Evolutionary conservation across 73 alveolate species (phyloP).

Genomic region (Uronychia binucleata): DNA sequence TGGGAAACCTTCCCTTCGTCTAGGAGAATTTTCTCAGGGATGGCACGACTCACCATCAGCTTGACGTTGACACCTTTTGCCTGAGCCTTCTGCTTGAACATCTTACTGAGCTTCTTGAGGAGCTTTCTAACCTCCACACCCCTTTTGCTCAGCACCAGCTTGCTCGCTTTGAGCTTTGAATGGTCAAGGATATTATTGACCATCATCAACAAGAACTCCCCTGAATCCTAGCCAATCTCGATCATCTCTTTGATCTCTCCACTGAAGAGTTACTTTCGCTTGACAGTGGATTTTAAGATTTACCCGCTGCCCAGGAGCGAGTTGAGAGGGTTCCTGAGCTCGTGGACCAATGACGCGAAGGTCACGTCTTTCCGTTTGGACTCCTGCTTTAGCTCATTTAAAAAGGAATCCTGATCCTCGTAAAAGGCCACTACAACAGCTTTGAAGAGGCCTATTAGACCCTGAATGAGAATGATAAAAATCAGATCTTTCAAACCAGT

Average conservation of each 20-base stretch:
- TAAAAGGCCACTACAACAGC: no score
- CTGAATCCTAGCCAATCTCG: not conserved
- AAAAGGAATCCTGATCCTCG: no score
- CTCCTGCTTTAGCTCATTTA: no score
- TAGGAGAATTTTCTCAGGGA: not conserved
- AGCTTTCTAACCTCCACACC: not conserved
- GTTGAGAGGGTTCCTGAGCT: not conserved
- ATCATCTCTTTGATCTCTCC: not conserved
- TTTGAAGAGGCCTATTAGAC: no score
- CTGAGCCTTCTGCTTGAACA: not conserved
- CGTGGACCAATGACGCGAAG: not conserved
- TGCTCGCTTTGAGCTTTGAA: not conserved
- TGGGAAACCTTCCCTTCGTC: not conserved
- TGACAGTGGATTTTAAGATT: no score
- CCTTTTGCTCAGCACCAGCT: not conserved
- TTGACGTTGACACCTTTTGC: not conserved
- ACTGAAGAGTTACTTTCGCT: not conserved
- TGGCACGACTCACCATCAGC: not conserved
- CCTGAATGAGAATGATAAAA: no score
- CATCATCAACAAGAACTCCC: not conserved
- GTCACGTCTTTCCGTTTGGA: no score
- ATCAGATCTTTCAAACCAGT: no score
- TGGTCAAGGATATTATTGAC: not conserved
- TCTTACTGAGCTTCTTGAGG: not conserved
- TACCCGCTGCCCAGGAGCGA: not conserved